Conservation (phyloP, 2,329 filamentous ascomycete genomes). For the Pyrenophora teres region DNA sequence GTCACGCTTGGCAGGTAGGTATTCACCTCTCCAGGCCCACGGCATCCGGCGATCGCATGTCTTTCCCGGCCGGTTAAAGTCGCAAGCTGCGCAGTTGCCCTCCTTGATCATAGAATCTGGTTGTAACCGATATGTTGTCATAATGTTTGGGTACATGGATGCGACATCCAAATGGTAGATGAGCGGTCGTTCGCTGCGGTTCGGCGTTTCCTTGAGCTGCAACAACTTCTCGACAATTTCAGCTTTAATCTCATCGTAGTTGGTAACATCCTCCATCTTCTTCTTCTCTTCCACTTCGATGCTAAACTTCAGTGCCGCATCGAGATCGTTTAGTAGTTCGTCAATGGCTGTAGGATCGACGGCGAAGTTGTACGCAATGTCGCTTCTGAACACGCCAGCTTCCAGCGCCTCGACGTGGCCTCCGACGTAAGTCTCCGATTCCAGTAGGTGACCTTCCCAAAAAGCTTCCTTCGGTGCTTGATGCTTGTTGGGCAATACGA, state of each 20-base stretch:
- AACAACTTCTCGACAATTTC: constrained; percentile 76
- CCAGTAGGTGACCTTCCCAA: constrained; percentile 93
- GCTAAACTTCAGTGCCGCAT: constrained; percentile 86
- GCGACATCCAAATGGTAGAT: constrained; percentile 99
- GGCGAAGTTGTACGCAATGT: constrained; percentile 92
- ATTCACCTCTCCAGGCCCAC: constrained; percentile 98
- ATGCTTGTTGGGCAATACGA: constrained; percentile 95
- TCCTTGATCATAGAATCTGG: constrained; percentile 99
- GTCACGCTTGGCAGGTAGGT: constrained; percentile 90
- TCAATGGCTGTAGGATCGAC: constrained; percentile 90
- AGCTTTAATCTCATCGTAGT: constrained; percentile 68
- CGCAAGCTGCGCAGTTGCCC: constrained; percentile 93
- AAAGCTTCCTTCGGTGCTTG: constrained; percentile 88
- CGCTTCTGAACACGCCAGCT: constrained; percentile 92
- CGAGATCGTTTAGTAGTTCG: constrained; percentile 82
- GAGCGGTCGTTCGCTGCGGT: constrained; percentile 80
- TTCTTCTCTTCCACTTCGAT: constrained; percentile 60
- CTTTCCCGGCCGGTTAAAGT: constrained; percentile 97
- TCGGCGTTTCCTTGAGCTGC: constrained; percentile 78
- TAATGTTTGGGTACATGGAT: constrained; percentile 99
- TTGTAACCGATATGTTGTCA: constrained; percentile 97
- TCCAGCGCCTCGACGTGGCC: constrained; percentile 99
- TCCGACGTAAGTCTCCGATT: constrained; percentile 97
- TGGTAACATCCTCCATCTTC: constrained; percentile 55
- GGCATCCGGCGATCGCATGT: constrained; percentile 93